Evolutionary conservation across 2,329 filamentous ascomycete species (phyloP).

Genomic region (Podosphaera xanthii): DNA sequence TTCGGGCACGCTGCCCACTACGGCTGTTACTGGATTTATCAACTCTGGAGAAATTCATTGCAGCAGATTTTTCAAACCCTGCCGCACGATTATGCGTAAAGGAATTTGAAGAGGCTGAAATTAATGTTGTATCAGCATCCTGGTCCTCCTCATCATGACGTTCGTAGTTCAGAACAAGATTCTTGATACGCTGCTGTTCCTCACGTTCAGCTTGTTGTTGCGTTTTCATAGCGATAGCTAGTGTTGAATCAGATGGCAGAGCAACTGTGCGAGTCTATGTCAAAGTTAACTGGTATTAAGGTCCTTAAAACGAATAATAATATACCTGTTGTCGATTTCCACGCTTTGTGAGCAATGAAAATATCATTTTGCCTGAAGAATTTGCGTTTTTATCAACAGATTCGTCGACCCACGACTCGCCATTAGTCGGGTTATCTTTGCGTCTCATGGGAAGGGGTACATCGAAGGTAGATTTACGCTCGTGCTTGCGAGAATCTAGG

Average conservation of each 20-base stretch:
- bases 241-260: slow-evolving; percentile 72
- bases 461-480: slow-evolving; percentile 84
- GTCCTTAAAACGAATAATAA: slow-evolving; percentile 1
- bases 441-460: slow-evolving; percentile 83
- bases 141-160: slow-evolving; percentile 60
- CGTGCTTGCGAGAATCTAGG: slow-evolving; percentile 83
- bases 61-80: slow-evolving; percentile 30
- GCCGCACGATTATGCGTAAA: slow-evolving; percentile 32
- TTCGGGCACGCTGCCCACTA: slow-evolving; percentile 60
- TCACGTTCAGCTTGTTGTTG: slow-evolving; percentile 89
- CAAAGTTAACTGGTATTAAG: background rate
- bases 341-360: slow-evolving; percentile 84
- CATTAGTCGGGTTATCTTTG: slow-evolving; percentile 23
- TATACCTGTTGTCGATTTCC: slow-evolving; percentile 81
- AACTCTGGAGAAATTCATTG: slow-evolving; percentile 12
- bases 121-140: slow-evolving; percentile 41
- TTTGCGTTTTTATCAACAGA: slow-evolving; percentile 16
- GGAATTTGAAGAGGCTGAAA: slow-evolving; percentile 22
- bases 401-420: slow-evolving; percentile 20
- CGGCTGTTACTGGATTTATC: slow-evolving; percentile 20
- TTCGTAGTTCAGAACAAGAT: slow-evolving; percentile 88
- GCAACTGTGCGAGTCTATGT: slow-evolving; percentile 70
- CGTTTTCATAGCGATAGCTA: slow-evolving; percentile 86
- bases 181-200: slow-evolving; percentile 97
- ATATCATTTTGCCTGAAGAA: slow-evolving; percentile 58